These are phyloP conservation scores for Aspergillus indologenus DNA, from an alignment of 495 filamentous ascomycete species.

Conservation along the genomic window DNA sequence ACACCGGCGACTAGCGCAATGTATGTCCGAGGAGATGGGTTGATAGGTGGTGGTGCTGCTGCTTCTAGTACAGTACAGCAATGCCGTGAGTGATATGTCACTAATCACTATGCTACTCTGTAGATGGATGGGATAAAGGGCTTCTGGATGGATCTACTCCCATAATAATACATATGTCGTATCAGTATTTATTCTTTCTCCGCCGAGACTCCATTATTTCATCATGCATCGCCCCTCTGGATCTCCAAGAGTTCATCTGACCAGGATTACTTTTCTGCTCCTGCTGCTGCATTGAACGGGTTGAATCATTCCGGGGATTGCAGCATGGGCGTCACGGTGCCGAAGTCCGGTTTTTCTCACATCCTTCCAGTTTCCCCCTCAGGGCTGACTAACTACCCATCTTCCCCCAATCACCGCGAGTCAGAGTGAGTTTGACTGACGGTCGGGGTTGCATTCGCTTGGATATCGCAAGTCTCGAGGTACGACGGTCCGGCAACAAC, in stretches of 20 bases:
- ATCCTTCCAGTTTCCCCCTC: not conserved
- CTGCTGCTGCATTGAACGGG: not conserved
- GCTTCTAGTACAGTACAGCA: no score
- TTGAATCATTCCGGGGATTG: not conserved
- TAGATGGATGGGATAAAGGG: not conserved
- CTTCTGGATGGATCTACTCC: not conserved
- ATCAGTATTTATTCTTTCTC: not conserved
- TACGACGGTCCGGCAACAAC: not conserved
- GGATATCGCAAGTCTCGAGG: not conserved
- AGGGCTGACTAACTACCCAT: not conserved
- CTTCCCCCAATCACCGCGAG: conserved; percentile 7
- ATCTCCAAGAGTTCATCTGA: not conserved
- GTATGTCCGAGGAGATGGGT: not conserved
- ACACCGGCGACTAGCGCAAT: no score
- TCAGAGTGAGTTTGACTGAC: conserved; percentile 2
- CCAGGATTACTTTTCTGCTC: not conserved
- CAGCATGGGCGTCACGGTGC: conserved; percentile 1
- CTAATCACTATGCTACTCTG: not conserved
- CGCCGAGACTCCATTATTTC: not conserved
- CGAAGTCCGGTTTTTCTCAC: conserved; percentile 6
- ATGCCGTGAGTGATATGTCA: no score
- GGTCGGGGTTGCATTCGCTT: conserved; percentile 14
- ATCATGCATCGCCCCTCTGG: not conserved
- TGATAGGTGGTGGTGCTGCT: not conserved
- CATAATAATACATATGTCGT: not conserved